Percentiles rank a stretch among this genome's conserved stretches.
phyloP scores from a whole-genome alignment of 768 basidiomycete genomes.

The Hysterangium stoloniferum region DNA sequence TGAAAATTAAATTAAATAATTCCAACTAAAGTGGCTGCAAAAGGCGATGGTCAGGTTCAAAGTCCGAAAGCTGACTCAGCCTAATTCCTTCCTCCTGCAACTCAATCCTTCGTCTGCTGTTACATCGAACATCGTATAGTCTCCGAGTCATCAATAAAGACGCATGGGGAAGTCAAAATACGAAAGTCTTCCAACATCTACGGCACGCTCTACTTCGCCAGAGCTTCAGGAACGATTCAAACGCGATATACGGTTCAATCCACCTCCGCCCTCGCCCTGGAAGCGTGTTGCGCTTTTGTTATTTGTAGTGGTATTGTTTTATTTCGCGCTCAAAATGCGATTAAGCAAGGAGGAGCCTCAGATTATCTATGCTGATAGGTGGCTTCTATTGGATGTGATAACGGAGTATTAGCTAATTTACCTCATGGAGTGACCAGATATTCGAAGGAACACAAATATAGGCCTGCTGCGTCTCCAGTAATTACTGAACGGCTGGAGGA shows the following conservation, averaged over 20 bases:
- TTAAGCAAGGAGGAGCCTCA: constrained; percentile 31
- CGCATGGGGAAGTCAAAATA: constrained; percentile 6
- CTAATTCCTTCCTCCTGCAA: too few species aligned
- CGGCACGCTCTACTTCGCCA: not conserved
- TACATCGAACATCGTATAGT: too few species aligned
- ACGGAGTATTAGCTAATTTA: not conserved
- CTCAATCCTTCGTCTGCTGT: too few species aligned
- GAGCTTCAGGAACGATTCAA: constrained; percentile 1
- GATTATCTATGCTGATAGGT: constrained; percentile 60
- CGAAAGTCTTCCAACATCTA: not conserved
- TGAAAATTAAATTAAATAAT: too few species aligned
- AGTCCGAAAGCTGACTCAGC: too few species aligned
- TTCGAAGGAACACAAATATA: constrained; percentile 72
- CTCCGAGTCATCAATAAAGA: not conserved
- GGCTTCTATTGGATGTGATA: constrained; percentile 16
- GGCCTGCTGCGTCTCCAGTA: constrained; percentile 80
- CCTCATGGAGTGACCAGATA: constrained; percentile 41
- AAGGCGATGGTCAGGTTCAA: too few species aligned
- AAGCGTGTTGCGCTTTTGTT: constrained; percentile 40
- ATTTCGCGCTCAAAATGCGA: constrained; percentile 30
- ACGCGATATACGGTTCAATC: constrained; percentile 39
- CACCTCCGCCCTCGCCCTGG: constrained; percentile 34
- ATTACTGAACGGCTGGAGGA: constrained; percentile 71
- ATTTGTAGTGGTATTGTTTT: constrained; percentile 35
- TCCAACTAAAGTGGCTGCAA: too few species aligned